Evolutionary conservation across 371 early-diverging fungal genomes (phyloP), one percentile per base, ranked within the genome.

Genomic region (Mortierella sp.): DNA sequence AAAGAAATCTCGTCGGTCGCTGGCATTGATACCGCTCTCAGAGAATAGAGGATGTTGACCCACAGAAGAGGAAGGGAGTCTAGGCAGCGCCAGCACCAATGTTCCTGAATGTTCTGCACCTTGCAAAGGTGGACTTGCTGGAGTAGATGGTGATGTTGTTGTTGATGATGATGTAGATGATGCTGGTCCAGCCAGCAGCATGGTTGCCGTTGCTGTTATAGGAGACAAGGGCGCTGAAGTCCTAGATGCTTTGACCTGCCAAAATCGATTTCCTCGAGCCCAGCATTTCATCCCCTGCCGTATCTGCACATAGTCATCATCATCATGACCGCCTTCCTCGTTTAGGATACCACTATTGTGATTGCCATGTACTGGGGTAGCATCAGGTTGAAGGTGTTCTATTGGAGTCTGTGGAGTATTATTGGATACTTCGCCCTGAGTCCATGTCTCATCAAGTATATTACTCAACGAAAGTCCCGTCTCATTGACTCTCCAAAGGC

Each of bases 231-330:
- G 61, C 8, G 64, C 29, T 22, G 76, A 61, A 1, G 70, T 26
- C 53, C 67, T 29, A 26, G 79, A 59, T 1, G 55, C 68, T 15
- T 68, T 71, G 35, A 68, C 80, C 37, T 80, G 74, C 80, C 80
- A 80, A 42, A 80, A 80, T 26, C 75, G 57, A 37, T 80, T 80
- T 31, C 71, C 80, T 17, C 80, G 66, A 15, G 80, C 75, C 80
- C 80, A 80, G n/a, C 80, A 80, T 29, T 80, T 80, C 75, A 80
- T 80, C 6, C 80, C 80, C 26, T 70, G 80, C 0, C 80, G 70
- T 58, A 80, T 80, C 54, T 80, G 80, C 0, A 80, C 80, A 74
- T 80, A 80, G 37, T 80, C 80, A 17, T 80, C 80, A 35, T 80
- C 80, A n/a, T 79, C 75, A 70, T 80, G 75, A 23, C 80, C 80